Evolutionary conservation across 208 protist genomes (phyloP).

Genomic region (Leishmania lainsoni): DNA sequence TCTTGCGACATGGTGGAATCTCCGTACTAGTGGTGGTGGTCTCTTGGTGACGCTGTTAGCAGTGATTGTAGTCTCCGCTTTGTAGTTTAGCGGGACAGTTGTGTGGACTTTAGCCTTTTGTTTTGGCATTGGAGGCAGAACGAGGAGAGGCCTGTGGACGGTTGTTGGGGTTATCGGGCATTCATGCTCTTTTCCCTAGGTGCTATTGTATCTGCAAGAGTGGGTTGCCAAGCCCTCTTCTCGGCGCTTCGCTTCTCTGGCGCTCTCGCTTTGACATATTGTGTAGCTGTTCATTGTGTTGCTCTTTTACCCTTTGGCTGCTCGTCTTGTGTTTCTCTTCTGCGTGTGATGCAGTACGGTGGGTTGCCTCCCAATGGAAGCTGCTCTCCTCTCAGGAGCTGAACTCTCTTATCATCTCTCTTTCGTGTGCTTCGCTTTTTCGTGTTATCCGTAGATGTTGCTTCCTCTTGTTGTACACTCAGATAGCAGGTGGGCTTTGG

Average conservation of each 20-base stretch:
- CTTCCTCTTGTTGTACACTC: background rate
- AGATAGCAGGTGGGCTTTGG: background rate
- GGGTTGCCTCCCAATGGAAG: background rate
- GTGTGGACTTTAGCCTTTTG: background rate
- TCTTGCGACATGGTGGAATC: background rate
- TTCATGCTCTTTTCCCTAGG: background rate
- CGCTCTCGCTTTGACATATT: no score
- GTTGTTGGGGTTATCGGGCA: no score
- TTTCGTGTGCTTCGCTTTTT: background rate
- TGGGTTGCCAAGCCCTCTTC: background rate
- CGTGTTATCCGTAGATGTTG: background rate
- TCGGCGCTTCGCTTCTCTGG: background rate
- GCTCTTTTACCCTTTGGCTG: background rate
- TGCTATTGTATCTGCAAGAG: background rate
- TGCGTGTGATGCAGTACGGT: background rate
- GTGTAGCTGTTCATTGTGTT: background rate
- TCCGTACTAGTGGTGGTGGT: background rate
- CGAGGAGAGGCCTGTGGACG: no score
- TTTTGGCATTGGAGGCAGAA: no score
- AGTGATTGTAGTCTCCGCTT: background rate
- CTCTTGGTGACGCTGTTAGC: conserved; percentile 5
- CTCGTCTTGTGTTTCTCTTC: background rate
- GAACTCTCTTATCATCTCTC: background rate
- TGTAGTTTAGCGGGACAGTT: background rate
- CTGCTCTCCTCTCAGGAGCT: background rate